Conservation (phyloP, 805 yeast genomes). For the Ogataea trehalophila region DNA sequence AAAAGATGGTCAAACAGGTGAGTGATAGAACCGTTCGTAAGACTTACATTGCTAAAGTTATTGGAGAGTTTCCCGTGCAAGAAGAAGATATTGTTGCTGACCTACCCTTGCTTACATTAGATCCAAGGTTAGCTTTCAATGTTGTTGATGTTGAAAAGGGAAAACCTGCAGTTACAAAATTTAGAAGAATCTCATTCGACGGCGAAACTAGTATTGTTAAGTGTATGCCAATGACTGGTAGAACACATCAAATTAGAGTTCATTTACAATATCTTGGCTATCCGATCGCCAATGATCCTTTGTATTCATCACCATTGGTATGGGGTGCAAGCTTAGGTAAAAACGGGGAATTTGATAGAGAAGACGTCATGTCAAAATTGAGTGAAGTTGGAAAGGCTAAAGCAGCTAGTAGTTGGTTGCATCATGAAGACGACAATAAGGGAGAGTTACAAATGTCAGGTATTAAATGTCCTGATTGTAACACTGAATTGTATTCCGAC, state of each 20-base stretch:
- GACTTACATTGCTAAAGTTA: constrained; percentile 82
- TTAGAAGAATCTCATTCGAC: constrained; percentile 65
- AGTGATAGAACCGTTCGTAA: constrained; percentile 71
- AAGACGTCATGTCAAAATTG: constrained; percentile 42
- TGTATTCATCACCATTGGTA: constrained; percentile 69
- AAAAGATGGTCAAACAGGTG: constrained; percentile 63
- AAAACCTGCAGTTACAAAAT: constrained; percentile 71
- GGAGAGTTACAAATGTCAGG: constrained; percentile 66
- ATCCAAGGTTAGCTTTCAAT: constrained; percentile 70
- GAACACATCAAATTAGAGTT: constrained; percentile 94
- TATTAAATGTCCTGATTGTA: constrained; percentile 59
- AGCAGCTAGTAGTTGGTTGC: constrained; percentile 64
- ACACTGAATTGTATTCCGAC: constrained; percentile 68
- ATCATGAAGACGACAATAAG: constrained; percentile 36
- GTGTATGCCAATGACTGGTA: constrained; percentile 85
- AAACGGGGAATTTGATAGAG: constrained; percentile 42
- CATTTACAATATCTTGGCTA: constrained; percentile 85
- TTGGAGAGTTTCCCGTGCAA: constrained; percentile 73
- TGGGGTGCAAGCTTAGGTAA: constrained; percentile 82
- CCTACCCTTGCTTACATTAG: constrained; percentile 61
- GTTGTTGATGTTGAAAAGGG: constrained; percentile 48
- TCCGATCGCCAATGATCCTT: constrained; percentile 91
- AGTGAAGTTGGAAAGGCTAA: constrained; percentile 67
- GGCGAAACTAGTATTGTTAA: constrained; percentile 62
- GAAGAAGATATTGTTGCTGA: constrained; percentile 47